Conservation (phyloP, 2,329 filamentous ascomycete species). For the Nannizziopsis arthrosporioides region DNA sequence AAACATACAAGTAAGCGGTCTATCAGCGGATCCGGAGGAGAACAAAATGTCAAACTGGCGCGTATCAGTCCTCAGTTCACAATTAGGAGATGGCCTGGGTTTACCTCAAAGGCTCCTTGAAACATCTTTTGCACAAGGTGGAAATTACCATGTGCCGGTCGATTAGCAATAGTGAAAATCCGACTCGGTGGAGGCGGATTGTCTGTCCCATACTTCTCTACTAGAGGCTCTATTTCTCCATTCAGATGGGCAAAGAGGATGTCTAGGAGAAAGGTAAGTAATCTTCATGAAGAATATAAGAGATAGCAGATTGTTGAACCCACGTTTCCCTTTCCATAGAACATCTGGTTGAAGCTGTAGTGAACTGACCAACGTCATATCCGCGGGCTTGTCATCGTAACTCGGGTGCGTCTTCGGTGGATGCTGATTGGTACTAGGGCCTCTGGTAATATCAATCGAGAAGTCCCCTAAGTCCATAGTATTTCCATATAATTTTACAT, state of each 20-base stretch:
- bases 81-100: not conserved
- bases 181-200: conserved; percentile 72
- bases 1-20: conserved; percentile 43
- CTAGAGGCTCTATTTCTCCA: conserved; percentile 47
- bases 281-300: not conserved
- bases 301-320: conserved; percentile 16
- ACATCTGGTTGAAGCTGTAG: conserved; percentile 53
- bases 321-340: conserved; percentile 73
- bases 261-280: not conserved
- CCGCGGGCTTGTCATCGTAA: conserved; percentile 56
- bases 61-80: not conserved
- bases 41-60: conserved; percentile 76
- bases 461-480: conserved; percentile 67
- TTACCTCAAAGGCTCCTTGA: conserved; percentile 64
- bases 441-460: conserved; percentile 63
- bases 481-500: conserved; percentile 59
- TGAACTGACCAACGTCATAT: conserved; percentile 65
- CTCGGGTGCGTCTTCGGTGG: conserved; percentile 50
- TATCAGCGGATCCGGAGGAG: conserved; percentile 58
- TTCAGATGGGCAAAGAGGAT: conserved; percentile 55
- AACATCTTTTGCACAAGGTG: conserved; percentile 89
- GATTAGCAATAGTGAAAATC: conserved; percentile 65
- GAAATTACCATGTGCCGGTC: conserved; percentile 53
- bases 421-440: conserved; percentile 50
- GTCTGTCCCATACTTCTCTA: conserved; percentile 50